Percentiles rank a stretch among this genome's conserved stretches.
These are phyloP conservation scores for Parastagonospora nodorum DNA, from an alignment of 2,329 filamentous ascomycete species.

Conservation along the genomic window DNA sequence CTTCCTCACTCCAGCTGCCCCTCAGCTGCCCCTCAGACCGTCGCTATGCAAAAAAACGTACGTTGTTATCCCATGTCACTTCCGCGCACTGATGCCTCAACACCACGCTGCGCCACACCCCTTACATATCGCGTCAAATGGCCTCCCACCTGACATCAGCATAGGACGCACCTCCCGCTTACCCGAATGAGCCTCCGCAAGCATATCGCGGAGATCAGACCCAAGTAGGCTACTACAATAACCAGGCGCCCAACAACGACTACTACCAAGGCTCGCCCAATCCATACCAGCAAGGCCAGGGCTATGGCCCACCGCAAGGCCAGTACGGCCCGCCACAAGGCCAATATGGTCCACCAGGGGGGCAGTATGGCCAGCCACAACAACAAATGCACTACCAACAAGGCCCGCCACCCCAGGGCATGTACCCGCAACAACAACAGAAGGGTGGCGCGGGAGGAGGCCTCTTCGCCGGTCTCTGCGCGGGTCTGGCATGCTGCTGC, in stretches of 20 bases:
- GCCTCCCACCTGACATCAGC: slow-evolving; percentile 7
- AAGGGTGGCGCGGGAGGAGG: slow-evolving; percentile 43
- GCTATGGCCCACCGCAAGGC: slow-evolving; percentile 27
- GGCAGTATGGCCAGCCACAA: slow-evolving; percentile 20
- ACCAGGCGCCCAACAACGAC: slow-evolving; percentile 23
- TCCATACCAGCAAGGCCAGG: slow-evolving; percentile 30
- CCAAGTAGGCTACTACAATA: slow-evolving; percentile 12
- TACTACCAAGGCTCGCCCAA: slow-evolving; percentile 16
- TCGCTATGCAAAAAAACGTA: slow-evolving; percentile 28
- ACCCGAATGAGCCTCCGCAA: slow-evolving; percentile 23
- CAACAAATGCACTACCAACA: slow-evolving; percentile 33
- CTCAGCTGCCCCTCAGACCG: neutral
- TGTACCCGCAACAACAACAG: slow-evolving; percentile 42
- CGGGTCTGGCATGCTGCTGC: slow-evolving; percentile 56
- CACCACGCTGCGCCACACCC: slow-evolving; percentile 6
- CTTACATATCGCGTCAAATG: slow-evolving; percentile 1
- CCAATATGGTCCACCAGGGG: slow-evolving; percentile 29
- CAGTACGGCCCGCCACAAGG: slow-evolving; percentile 26
- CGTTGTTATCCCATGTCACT: slow-evolving; percentile 7
- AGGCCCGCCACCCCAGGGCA: slow-evolving; percentile 35
- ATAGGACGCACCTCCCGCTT: slow-evolving; percentile 40
- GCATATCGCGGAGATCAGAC: slow-evolving; percentile 34
- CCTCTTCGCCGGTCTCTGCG: slow-evolving; percentile 51
- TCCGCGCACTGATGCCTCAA: neutral
- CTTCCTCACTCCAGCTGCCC: slow-evolving; percentile 7